Base-by-base conservation (phyloP, 1,284 basidiomycete species). In the Sparassis latifolia region DNA sequence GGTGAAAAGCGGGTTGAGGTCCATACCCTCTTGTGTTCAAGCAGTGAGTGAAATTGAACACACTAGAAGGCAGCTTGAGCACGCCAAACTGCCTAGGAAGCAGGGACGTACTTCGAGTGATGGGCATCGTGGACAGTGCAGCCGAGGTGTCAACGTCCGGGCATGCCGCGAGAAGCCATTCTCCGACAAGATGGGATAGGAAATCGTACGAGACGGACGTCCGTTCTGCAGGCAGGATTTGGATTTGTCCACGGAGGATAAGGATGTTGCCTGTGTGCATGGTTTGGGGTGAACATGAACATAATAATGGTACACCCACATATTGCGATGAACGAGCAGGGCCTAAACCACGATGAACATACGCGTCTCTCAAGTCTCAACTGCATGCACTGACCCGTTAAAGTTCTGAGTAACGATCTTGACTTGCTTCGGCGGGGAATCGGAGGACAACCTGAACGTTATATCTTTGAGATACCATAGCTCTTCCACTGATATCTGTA, bases 241-340 rank as follows among this genome's bases (percentile, higher is more conserved):
- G 67, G 53, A 93, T 89, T 55, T 87, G 76, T 42, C 84, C 85
- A 33, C 89, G 80, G 2, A 94, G 73, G 53, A 93, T 83, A 29
- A 93, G 77, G 45, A 92, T 87, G 62, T 94, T 94, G 69, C 88
- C 88, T 89, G 39, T 2, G 42, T 6, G 40, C 6, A 37, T 6
- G 7, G 35, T 37, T 12, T 37, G 35, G 35, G 6, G 6, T 1
- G 35, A 7, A 12, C 6, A 7, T 37, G 35, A 37, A 37, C 7
- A 37, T 12, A 37, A 41, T 37, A 40, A 10, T 37, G 28, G 27
- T 12, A 43, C 12, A 65, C 80, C 60, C 61, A 89, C 87, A 90
- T 55, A 93, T 86, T 9, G 92, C 90, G 58, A 96, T 89, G 56
- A 96, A 85, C 0, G 91, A 93, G 64, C 93, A 97, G 5, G 92